Evolutionary conservation across 495 filamentous ascomycete genomes (phyloP), one percentile per base, ranked within the genome.

Genomic region (Trichocladium uniseriatum): DNA sequence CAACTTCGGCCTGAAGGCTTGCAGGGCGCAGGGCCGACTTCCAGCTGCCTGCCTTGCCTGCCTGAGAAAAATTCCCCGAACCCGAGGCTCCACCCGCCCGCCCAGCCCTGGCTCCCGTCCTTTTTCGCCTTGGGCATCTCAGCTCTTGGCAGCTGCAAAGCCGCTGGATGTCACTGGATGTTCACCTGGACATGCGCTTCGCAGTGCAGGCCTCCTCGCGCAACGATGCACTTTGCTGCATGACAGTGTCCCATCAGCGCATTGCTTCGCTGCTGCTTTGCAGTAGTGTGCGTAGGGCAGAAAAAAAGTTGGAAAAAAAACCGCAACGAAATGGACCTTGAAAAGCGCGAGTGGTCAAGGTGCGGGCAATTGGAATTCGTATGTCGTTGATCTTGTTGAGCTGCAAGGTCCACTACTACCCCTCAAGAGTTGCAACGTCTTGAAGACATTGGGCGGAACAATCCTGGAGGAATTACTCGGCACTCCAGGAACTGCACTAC

Each of bases 1-100:
- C 46, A 2, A 18, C 15, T 49, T 39, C 16, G 32, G 46, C 38
- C 46, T 41, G 38, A 49, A n/a, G 47, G 47, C 47, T 50, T 57
- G 55, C 55, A 52, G 37, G 45, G 42, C 43, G n/a, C n/a, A n/a
- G n/a, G n/a, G n/a, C 24, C 29, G 15, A 34, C 31, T 44, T n/a
- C n/a, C 24, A 27, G 24, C 24, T 27, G 24, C 4, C 24, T 8
- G 24, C 24, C n/a, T 27, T 8, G 24, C 31, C 5, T 6, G 13
- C 31, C 31, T 29, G 31, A 2, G 4, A 5, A 2, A 47, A 47
- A 47, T 39, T 38, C 45, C 35, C 45, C 35, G 36, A 47, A 24
- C 31, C 20, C 31, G 31, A 32, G 31, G 31, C 31, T 32, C 31
- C 31, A 14, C 31, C 11, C 11, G 7, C 4, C 4, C 24, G 24